Conservation (phyloP, 176 grass and related monocot species). For the Musa itinerans region DNA sequence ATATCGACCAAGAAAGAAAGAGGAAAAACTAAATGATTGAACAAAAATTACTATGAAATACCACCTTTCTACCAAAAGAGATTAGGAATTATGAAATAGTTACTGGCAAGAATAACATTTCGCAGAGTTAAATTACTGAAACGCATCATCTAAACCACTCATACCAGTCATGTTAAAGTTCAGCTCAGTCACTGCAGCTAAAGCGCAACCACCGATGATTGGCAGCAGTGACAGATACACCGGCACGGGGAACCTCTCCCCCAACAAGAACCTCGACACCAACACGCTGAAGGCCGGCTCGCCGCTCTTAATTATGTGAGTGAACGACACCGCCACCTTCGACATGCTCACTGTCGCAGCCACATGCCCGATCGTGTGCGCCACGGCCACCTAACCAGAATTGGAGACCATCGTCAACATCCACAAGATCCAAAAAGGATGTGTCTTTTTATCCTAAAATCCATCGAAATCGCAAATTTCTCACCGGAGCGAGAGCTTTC, state of each 20-base stretch:
- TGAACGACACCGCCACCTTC: slow-evolving; percentile 93
- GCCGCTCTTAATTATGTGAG: slow-evolving; percentile 95
- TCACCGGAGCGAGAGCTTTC: slow-evolving; percentile 75
- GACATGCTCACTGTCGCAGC: slow-evolving; percentile 96
- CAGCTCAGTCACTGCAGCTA: slow-evolving; percentile 79
- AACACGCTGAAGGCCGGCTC: slow-evolving; percentile 93
- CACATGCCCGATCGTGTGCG: slow-evolving; percentile 94
- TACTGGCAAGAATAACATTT: too few species aligned
- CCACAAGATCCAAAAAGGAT: background rate
- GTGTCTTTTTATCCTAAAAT: background rate
- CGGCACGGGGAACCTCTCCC: slow-evolving; percentile 56
- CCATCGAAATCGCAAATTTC: background rate
- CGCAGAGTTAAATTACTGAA: background rate
- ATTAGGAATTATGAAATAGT: too few species aligned
- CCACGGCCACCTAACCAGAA: slow-evolving; percentile 63
- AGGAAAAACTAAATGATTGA: too few species aligned
- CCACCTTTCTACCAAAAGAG: too few species aligned
- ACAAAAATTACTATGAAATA: too few species aligned
- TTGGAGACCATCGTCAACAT: background rate
- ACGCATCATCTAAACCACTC: background rate
- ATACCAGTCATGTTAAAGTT: slow-evolving; percentile 95
- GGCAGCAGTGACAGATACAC: slow-evolving; percentile 83
- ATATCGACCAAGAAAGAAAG: too few species aligned
- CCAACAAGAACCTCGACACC: slow-evolving; percentile 67
- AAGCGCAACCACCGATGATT: slow-evolving; percentile 80